Percentiles rank a stretch among this genome's conserved stretches.
phyloP scores from a whole-genome alignment of 208 protist species.

The Wallacemonas sp. region DNA sequence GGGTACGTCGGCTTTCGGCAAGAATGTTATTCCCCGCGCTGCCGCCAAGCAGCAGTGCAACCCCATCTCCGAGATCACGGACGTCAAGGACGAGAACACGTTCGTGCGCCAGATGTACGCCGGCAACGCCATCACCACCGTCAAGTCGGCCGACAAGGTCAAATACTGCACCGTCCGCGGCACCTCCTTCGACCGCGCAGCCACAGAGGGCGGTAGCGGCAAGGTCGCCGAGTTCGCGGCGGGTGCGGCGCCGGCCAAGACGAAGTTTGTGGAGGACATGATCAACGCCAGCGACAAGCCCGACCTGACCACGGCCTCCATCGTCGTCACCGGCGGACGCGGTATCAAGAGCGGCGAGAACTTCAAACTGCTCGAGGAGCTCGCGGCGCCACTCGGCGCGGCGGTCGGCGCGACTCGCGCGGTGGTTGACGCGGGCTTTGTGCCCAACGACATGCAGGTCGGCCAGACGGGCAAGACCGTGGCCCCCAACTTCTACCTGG shows the following conservation, averaged over 20 bases:
- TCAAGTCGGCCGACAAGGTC: constrained; percentile 90
- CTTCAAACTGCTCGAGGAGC: constrained; percentile 96
- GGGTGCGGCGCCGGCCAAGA: constrained; percentile 24
- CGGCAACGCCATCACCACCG: constrained; percentile 96
- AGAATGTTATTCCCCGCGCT: constrained; percentile 94
- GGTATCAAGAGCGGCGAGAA: constrained; percentile 97
- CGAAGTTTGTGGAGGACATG: constrained; percentile 66
- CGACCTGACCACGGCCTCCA: constrained; percentile 91
- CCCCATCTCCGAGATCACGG: constrained; percentile 93
- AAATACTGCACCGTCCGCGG: constrained; percentile 96
- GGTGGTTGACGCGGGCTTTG: constrained; percentile 95
- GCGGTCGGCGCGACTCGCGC: constrained; percentile 97
- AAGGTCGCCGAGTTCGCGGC: constrained; percentile 38
- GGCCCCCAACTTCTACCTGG: constrained; percentile 98
- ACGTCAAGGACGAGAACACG: constrained; percentile 89
- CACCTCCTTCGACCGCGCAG: constrained; percentile 85
- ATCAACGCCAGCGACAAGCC: constrained; percentile 84
- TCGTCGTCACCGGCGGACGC: constrained; percentile 95
- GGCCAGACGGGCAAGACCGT: constrained; percentile 99
- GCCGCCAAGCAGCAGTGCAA: constrained; percentile 90
- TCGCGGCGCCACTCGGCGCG: constrained; percentile 93
- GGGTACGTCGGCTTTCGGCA: constrained; percentile 93
- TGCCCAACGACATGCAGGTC: constrained; percentile 96
- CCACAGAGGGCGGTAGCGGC: constrained; percentile 46
- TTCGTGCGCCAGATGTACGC: constrained; percentile 98